Percentiles rank a stretch among this genome's conserved stretches.
Conservation (phyloP, 1,284 basidiomycete species). For the Singerocomus inundabilis region DNA sequence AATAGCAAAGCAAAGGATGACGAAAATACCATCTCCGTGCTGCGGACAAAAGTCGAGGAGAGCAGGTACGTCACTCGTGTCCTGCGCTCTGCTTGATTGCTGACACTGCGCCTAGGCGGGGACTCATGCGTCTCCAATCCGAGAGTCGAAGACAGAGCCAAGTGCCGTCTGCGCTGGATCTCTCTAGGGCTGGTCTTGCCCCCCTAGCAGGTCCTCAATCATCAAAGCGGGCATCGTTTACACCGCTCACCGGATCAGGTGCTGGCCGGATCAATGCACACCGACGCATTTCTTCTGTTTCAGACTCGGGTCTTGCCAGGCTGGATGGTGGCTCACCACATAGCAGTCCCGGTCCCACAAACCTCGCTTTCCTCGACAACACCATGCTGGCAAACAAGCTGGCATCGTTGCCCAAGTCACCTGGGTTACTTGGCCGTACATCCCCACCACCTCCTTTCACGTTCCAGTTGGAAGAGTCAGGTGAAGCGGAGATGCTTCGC, state of each 20-base stretch:
- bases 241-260: slow-evolving; percentile 58
- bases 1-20: slow-evolving; percentile 67
- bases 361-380: slow-evolving; percentile 22
- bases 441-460: slow-evolving; percentile 42
- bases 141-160: slow-evolving; percentile 70
- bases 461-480: slow-evolving; percentile 33
- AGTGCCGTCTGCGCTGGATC: slow-evolving; percentile 51
- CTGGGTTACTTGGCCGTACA: slow-evolving; percentile 51
- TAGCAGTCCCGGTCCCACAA: slow-evolving; percentile 36
- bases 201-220: slow-evolving; percentile 44
- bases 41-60: slow-evolving; percentile 88
- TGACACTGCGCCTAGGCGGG: slow-evolving; percentile 50
- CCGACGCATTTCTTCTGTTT: slow-evolving; percentile 67
- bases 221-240: slow-evolving; percentile 69
- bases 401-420: slow-evolving; percentile 33
- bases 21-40: slow-evolving; percentile 75
- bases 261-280: slow-evolving; percentile 50
- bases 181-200: slow-evolving; percentile 46
- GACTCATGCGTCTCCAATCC: slow-evolving; percentile 87
- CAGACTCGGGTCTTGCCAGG: slow-evolving; percentile 44
- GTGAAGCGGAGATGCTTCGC: slow-evolving; percentile 56
- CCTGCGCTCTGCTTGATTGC: background rate
- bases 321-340: slow-evolving; percentile 31
- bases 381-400: slow-evolving; percentile 22
- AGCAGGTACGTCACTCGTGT: slow-evolving; percentile 57